Conservation (phyloP, 1,284 basidiomycete species). For the Neolentinus lepideus region DNA sequence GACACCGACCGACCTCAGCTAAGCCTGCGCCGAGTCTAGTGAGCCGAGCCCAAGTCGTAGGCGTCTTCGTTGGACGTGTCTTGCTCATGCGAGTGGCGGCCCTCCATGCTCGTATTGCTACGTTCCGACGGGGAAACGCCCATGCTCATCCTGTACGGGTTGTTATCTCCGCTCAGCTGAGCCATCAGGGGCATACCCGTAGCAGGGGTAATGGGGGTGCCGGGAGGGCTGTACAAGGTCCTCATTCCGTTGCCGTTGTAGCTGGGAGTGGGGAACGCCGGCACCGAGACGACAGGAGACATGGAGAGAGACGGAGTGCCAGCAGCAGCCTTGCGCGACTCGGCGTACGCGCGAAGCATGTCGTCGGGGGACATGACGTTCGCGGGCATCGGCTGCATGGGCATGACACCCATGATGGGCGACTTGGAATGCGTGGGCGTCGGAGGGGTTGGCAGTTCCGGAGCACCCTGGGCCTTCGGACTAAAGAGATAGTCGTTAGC, state of each 20-base stretch:
- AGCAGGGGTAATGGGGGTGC: slow-evolving; percentile 19
- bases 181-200: slow-evolving; percentile 6
- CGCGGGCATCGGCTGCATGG: slow-evolving; percentile 36
- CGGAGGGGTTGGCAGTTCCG: slow-evolving; percentile 23
- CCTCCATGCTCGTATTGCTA: not conserved
- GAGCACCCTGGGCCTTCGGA: slow-evolving; percentile 9
- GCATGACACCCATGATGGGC: slow-evolving; percentile 33
- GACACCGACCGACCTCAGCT: not conserved
- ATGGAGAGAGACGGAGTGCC: slow-evolving; percentile 14
- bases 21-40: not conserved
- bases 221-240: slow-evolving; percentile 19
- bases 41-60: not conserved
- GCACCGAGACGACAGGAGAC: slow-evolving; percentile 12
- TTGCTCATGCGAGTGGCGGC: not conserved
- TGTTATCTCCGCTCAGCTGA: slow-evolving; percentile 8
- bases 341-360: slow-evolving; percentile 70
- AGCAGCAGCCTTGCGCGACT: slow-evolving; percentile 31
- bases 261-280: slow-evolving; percentile 15
- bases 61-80: not conserved
- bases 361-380: slow-evolving; percentile 59
- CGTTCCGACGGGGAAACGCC: slow-evolving; percentile 7
- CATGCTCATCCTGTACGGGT: slow-evolving; percentile 25
- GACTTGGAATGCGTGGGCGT: slow-evolving; percentile 26
- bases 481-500: slow-evolving; percentile 36
- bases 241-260: slow-evolving; percentile 27